Evolutionary conservation across 768 basidiomycete genomes (phyloP).

Genomic region (Lactarius trivialis): DNA sequence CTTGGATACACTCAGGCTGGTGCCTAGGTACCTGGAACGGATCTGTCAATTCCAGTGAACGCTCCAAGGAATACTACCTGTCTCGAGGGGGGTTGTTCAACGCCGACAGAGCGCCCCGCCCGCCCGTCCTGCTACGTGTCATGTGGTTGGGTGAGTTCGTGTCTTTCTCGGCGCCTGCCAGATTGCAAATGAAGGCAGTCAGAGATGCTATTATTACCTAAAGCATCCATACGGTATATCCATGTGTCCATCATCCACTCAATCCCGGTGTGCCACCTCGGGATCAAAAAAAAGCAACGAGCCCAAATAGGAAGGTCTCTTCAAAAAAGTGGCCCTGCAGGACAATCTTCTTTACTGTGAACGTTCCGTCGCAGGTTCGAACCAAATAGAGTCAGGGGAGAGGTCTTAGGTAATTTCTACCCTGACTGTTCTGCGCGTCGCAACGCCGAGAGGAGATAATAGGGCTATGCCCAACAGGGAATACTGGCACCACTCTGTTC

Average conservation of each 20-base stretch:
- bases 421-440: background rate
- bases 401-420: constrained; percentile 15
- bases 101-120: constrained; percentile 7
- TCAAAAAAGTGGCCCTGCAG: background rate
- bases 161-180: constrained; percentile 1
- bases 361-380: background rate
- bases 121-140: constrained; percentile 17
- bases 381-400: constrained; percentile 10
- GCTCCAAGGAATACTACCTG: constrained; percentile 9
- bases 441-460: constrained; percentile 14
- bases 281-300: constrained; percentile 4
- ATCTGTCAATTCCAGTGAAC: constrained; percentile 9
- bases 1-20: background rate
- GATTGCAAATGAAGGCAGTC: constrained; percentile 16
- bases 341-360: background rate
- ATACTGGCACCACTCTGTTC: background rate
- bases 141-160: constrained; percentile 7
- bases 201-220: constrained; percentile 17
- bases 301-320: background rate
- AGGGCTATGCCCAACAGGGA: background rate
- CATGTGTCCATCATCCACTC: constrained; percentile 5
- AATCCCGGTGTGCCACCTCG: constrained; percentile 9
- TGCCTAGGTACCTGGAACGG: constrained; percentile 18
- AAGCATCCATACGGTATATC: background rate
- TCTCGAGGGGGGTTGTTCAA: constrained; percentile 13